These are phyloP conservation scores for Cytospora paraplurivora DNA, from an alignment of 2,329 filamentous ascomycete genomes.

Conservation along the genomic window DNA sequence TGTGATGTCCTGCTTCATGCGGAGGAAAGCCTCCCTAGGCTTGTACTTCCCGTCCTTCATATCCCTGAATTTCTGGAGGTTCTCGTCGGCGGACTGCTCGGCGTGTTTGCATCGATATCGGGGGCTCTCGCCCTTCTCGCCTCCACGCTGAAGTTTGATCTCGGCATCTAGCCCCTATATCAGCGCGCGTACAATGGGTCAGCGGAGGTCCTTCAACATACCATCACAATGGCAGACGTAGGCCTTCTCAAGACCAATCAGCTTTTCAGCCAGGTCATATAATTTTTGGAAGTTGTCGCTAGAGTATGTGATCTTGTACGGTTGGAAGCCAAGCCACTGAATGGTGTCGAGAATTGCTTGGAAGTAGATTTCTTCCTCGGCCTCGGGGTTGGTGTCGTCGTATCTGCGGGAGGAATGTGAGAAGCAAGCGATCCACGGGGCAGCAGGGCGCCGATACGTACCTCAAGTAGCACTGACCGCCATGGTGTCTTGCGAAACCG, in stretches of 20 bases:
- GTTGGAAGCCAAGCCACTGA: slow-evolving; percentile 81
- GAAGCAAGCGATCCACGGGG: background rate
- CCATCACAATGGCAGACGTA: slow-evolving; percentile 86
- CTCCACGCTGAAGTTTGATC: slow-evolving; percentile 84
- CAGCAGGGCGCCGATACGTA: background rate
- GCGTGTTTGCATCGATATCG: slow-evolving; percentile 83
- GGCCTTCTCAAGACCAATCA: slow-evolving; percentile 69
- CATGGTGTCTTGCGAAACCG: slow-evolving; percentile 84
- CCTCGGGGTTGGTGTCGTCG: slow-evolving; percentile 94
- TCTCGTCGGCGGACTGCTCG: slow-evolving; percentile 72
- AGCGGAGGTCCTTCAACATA: background rate
- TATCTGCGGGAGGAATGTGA: slow-evolving; percentile 65
- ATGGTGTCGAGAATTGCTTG: slow-evolving; percentile 87
- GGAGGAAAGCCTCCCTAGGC: slow-evolving; percentile 77
- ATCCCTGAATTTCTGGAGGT: slow-evolving; percentile 78
- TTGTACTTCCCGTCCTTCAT: slow-evolving; percentile 94
- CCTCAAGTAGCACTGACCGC: slow-evolving; percentile 55
- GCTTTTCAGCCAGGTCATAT: slow-evolving; percentile 84
- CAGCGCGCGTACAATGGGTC: background rate
- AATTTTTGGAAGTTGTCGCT: slow-evolving; percentile 88
- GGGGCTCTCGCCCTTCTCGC: slow-evolving; percentile 66
- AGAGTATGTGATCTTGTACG: slow-evolving; percentile 78
- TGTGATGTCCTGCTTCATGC: slow-evolving; percentile 89
- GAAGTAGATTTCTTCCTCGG: slow-evolving; percentile 89
- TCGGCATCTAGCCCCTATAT: slow-evolving; percentile 58